Evolutionary conservation across 139 green algal genomes (phyloP).

Genomic region (Zygnema circumcarinatum): DNA sequence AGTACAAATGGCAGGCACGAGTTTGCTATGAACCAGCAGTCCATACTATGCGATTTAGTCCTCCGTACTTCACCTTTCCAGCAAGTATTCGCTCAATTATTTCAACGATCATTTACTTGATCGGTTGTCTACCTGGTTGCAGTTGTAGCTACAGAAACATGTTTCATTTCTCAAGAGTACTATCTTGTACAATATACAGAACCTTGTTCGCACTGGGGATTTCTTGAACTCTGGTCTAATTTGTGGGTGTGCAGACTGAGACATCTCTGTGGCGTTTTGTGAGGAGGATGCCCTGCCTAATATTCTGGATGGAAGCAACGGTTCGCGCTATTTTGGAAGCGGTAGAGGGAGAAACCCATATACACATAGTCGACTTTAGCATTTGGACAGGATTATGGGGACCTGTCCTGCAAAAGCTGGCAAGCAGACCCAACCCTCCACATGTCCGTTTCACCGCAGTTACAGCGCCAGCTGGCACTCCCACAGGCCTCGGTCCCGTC

Average conservation of each 20-base stretch:
- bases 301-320: constrained; percentile 4
- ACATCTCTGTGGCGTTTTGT: not conserved
- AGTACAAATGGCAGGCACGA: too few relatives aligned
- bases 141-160: too few relatives aligned
- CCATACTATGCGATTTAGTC: too few relatives aligned
- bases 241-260: not conserved
- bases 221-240: too few relatives aligned
- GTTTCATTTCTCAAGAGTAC: too few relatives aligned
- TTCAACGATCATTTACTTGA: too few relatives aligned
- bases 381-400: constrained; percentile 26
- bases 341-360: not conserved
- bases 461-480: not conserved
- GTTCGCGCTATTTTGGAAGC: constrained; percentile 28
- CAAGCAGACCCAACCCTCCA: not conserved
- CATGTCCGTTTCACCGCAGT: constrained; percentile 19
- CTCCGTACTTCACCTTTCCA: too few relatives aligned
- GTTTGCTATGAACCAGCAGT: too few relatives aligned
- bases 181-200: too few relatives aligned
- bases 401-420: constrained; percentile 8
- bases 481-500: not conserved
- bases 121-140: too few relatives aligned
- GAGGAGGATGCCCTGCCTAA: not conserved
- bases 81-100: too few relatives aligned
- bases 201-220: too few relatives aligned
- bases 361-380: constrained; percentile 43